A percentile compares a stretch with the other conserved stretches of the same genome.
Evolutionary conservation across 768 basidiomycete genomes (phyloP).

Genomic region (Mycena olivaceomarginata): DNA sequence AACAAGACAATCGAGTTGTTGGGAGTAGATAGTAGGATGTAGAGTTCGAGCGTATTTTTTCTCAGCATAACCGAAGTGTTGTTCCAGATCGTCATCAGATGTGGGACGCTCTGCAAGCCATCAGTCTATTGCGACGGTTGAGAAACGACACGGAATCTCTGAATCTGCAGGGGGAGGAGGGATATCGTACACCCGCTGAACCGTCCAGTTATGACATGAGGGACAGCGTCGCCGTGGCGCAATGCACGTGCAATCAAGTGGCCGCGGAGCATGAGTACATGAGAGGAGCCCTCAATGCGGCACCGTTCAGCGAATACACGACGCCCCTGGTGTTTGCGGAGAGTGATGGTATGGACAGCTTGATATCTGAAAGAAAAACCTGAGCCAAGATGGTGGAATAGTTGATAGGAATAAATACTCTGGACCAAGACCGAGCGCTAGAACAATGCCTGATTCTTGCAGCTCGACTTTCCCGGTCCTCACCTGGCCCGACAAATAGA

Average conservation of each 20-base stretch:
- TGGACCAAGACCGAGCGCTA: constrained; percentile 29
- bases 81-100: constrained; percentile 11
- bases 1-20: background rate
- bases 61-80: background rate
- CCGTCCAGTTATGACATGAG: constrained; percentile 35
- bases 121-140: background rate
- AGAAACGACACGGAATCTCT: constrained; percentile 6
- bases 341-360: constrained; percentile 6
- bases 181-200: background rate
- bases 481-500: constrained; percentile 33
- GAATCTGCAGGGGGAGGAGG: constrained; percentile 4
- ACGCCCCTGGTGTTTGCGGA: background rate
- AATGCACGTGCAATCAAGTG: constrained; percentile 34
- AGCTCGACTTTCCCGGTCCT: constrained; percentile 35
- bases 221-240: constrained; percentile 9
- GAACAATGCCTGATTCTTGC: constrained; percentile 22
- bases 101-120: constrained; percentile 4
- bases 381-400: no score
- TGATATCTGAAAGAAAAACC: background rate
- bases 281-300: constrained; percentile 23
- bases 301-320: constrained; percentile 23
- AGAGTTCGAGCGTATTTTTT: constrained; percentile 1
- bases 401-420: constrained; percentile 1
- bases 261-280: constrained; percentile 31
- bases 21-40: background rate